These are phyloP conservation scores for Tricharina praecox DNA, from an alignment of 495 filamentous ascomycete genomes.

Conservation along the genomic window DNA sequence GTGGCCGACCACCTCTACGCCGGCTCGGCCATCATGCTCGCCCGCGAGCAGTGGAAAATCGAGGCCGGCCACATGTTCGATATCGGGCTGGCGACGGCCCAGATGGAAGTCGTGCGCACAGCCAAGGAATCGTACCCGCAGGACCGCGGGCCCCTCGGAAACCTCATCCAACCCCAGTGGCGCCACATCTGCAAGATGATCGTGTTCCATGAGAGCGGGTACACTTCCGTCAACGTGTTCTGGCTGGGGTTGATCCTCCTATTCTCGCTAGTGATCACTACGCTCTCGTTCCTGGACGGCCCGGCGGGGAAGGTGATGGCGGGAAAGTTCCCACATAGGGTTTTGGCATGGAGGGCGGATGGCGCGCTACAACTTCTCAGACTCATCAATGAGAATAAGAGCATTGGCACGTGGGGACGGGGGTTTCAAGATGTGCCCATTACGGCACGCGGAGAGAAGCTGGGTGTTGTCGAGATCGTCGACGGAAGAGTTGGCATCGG, in stretches of 20 bases:
- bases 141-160: background rate
- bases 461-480: slow-evolving; percentile 1
- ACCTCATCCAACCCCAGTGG: background rate
- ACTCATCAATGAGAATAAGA: background rate
- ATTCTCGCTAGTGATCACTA: background rate
- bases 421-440: background rate
- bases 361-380: background rate
- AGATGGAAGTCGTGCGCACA: background rate
- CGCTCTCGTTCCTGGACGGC: background rate
- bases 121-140: slow-evolving; percentile 1
- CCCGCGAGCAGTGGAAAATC: slow-evolving; percentile 4
- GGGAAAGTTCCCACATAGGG: background rate
- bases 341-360: slow-evolving; percentile 2
- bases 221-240: background rate
- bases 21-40: background rate
- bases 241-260: background rate
- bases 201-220: slow-evolving; percentile 2
- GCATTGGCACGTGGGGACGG: background rate
- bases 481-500: slow-evolving; percentile 1
- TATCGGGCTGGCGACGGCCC: background rate
- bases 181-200: slow-evolving; percentile 1
- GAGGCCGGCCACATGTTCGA: slow-evolving; percentile 1
- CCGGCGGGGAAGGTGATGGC: background rate
- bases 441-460: background rate
- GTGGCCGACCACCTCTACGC: background rate